Base-by-base conservation (phyloP, 2,329 filamentous ascomycete species). In the Mycosphaerella sp. region DNA sequence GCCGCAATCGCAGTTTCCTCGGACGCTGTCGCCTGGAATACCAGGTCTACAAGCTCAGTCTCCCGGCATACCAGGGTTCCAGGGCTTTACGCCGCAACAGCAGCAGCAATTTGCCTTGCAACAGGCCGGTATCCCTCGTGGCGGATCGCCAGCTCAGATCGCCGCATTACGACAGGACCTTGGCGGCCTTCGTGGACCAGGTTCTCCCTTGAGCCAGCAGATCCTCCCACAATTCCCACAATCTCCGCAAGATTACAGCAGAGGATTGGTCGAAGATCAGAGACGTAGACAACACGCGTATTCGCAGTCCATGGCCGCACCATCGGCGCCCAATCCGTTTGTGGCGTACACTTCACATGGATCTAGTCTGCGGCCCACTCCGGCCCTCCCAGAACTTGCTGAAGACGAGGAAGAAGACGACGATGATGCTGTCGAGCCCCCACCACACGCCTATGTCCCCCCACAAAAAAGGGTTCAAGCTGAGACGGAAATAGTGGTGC, bases 321-420 rank as follows among this genome's bases (percentile, higher is more conserved):
- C 59, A 45, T 54, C 56, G 23, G 48, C 59, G 56, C 53, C 56
- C 8, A 58, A 57, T 44, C 54, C 62, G 17, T 66, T 66, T 58
- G 59, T 64, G 31, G 58, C 65, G 26, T 64, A 65, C 26, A n/a
- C 51, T 29, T 56, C 57, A 17, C 67, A 69, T 51, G 41, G 45
- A 44, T 56, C 56, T 76, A 82, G 42, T 53, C 53, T 72, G 38
- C 70, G 74, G 32, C 73, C 72, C 6, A 69, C 71, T 3, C 74
- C 74, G 3, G 73, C 71, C 0, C 73, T 91, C 58, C 85, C 86
- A 53, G 85, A 90, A 59, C 77, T 91, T 12, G 81, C 79, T n/a
- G 86, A 90, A 66, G 83, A 82, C 52, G 85, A 88, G 21, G 85
- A 87, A 60, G 85, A 87, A 55, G 48, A 75, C 36, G 69, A 71